Evolutionary conservation across 495 filamentous ascomycete genomes (phyloP).

Genomic region (Evernia prunastri): DNA sequence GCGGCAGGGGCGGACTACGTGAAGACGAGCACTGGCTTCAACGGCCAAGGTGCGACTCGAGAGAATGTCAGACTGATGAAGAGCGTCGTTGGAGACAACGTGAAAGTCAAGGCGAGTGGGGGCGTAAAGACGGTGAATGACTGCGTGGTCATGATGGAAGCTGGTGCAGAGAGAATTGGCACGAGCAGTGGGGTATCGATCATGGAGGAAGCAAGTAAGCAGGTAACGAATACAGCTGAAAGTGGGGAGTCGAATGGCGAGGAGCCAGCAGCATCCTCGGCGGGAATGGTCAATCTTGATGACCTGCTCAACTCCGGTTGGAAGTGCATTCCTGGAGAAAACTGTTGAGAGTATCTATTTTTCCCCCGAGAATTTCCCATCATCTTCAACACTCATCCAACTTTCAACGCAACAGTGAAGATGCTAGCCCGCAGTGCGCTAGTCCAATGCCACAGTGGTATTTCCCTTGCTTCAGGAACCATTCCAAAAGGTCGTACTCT

Average conservation of each 20-base stretch:
- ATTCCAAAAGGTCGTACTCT: neutral
- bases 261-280: conserved; percentile 3
- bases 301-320: neutral
- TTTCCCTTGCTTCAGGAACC: neutral
- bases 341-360: neutral
- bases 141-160: conserved; percentile 52
- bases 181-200: conserved; percentile 55
- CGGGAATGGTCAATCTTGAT: conserved; percentile 19
- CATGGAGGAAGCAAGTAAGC: conserved; percentile 38
- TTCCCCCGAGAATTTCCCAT: neutral
- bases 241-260: neutral
- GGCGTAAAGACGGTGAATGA: conserved; percentile 51
- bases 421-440: neutral
- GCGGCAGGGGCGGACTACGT: conserved; percentile 58
- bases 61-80: conserved; percentile 56
- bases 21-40: conserved; percentile 66
- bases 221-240: conserved; percentile 17
- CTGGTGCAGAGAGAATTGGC: conserved; percentile 59
- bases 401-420: neutral
- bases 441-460: no score
- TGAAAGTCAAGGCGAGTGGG: conserved; percentile 61
- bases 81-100: conserved; percentile 36
- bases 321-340: neutral
- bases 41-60: conserved; percentile 50
- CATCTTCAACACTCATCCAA: neutral